Percentiles rank a stretch among this genome's conserved stretches.
phyloP scores from a whole-genome alignment of 768 basidiomycete species.

The Hypholoma fasciculare region DNA sequence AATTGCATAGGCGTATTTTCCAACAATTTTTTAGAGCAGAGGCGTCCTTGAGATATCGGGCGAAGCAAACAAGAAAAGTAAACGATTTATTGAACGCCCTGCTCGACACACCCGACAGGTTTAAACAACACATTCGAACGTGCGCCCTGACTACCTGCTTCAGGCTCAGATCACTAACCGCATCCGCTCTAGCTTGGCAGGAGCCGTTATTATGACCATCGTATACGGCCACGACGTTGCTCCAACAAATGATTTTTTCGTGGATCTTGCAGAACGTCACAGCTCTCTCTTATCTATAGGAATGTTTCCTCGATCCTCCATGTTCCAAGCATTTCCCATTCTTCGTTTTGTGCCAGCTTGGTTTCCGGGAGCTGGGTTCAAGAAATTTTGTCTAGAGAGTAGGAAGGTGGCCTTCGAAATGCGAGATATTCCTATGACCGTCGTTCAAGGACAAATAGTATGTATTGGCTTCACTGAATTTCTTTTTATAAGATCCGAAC shows the following conservation, averaged over 20 bases:
- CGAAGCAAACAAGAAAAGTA: slow-evolving; percentile 20
- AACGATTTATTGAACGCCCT: slow-evolving; percentile 10
- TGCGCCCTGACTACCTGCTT: not conserved
- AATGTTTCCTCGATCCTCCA: not conserved
- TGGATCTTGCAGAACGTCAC: not conserved
- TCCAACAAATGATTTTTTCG: not conserved
- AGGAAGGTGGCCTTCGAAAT: slow-evolving; percentile 14
- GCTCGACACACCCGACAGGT: slow-evolving; percentile 1
- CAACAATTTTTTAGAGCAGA: slow-evolving; percentile 24
- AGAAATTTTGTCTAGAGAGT: slow-evolving; percentile 14
- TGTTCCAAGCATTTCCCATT: slow-evolving; percentile 26
- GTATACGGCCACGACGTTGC: not conserved
- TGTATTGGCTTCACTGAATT: no score
- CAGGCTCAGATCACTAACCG: not conserved
- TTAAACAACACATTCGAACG: slow-evolving; percentile 5
- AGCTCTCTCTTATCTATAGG: not conserved
- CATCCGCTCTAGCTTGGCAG: not conserved
- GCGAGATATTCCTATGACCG: slow-evolving; percentile 13
- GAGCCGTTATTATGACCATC: not conserved
- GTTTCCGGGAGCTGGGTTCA: slow-evolving; percentile 32
- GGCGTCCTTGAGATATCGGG: slow-evolving; percentile 15
- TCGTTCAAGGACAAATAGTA: no score
- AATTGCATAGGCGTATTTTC: slow-evolving; percentile 23
- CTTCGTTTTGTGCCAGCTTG: slow-evolving; percentile 26
- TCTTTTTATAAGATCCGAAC: no score